Conservation (phyloP, 2,329 filamentous ascomycete species). For the Fusarium irregulare region DNA sequence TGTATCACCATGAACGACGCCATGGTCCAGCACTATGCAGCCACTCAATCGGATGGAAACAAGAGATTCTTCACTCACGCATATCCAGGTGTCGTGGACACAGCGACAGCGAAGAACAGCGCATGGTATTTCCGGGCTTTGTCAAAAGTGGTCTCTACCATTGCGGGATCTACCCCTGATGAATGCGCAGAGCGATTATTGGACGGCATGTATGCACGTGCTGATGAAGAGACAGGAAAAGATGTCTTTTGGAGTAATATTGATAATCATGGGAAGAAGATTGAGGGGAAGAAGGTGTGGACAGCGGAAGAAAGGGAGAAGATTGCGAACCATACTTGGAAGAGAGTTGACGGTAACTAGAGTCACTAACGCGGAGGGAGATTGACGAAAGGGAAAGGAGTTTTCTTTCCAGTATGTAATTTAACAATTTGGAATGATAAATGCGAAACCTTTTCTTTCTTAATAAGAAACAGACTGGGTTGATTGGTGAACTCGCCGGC, state of each 20-base stretch:
- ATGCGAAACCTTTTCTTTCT: no score
- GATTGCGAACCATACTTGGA: slow-evolving; percentile 50
- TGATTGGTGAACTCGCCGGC: no score
- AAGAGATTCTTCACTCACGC: slow-evolving; percentile 54
- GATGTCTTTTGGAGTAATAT: slow-evolving; percentile 46
- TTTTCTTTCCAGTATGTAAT: neutral
- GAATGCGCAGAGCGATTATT: neutral
- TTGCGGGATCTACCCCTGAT: neutral
- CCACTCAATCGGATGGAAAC: neutral
- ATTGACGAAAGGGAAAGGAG: no score
- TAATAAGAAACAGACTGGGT: no score
- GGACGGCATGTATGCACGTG: neutral
- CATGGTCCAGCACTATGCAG: slow-evolving; percentile 47
- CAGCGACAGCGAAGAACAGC: slow-evolving; percentile 17
- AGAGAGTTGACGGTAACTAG: slow-evolving; percentile 40
- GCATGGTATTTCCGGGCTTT: neutral
- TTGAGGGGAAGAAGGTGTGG: slow-evolving; percentile 46
- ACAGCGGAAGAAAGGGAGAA: slow-evolving; percentile 44
- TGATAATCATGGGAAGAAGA: slow-evolving; percentile 44
- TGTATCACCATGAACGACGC: slow-evolving; percentile 55
- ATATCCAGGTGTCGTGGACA: slow-evolving; percentile 54
- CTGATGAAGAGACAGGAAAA: neutral
- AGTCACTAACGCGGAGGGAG: no score
- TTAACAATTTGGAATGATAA: neutral
- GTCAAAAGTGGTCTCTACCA: neutral